phyloP scores from a whole-genome alignment of 2,329 filamentous ascomycete species.

The Penicillium brevicompactum region DNA sequence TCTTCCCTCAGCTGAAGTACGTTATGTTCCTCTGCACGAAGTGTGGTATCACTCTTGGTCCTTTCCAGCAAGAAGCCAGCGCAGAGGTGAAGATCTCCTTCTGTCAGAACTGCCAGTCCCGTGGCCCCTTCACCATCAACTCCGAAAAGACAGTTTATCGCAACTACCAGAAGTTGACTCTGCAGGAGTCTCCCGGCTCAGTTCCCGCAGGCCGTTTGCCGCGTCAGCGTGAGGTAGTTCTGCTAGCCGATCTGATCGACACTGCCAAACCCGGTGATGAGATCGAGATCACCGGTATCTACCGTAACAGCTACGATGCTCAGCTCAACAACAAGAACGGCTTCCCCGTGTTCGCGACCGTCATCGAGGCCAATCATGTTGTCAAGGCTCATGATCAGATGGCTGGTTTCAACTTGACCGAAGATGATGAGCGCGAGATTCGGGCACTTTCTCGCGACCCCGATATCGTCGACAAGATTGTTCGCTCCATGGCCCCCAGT shows the following conservation, averaged over 20 bases:
- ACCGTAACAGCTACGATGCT: constrained; percentile 97
- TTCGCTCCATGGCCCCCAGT: constrained; percentile 91
- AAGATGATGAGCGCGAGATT: constrained; percentile 91
- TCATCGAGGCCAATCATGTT: constrained; percentile 95
- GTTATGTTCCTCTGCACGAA: constrained; percentile 97
- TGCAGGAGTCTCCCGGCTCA: constrained; percentile 95
- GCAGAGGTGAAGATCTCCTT: constrained; percentile 95
- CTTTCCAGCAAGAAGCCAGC: constrained; percentile 96
- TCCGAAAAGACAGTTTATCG: constrained; percentile 97
- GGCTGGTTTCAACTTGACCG: constrained; percentile 91
- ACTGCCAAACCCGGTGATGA: constrained; percentile 96
- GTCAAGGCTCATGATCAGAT: constrained; percentile 97
- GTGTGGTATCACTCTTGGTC: constrained; percentile 86
- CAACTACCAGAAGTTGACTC: constrained; percentile 96
- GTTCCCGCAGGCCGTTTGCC: constrained; percentile 94
- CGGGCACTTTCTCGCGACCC: constrained; percentile 85
- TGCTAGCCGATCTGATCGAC: constrained; percentile 96
- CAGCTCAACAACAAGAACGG: constrained; percentile 98
- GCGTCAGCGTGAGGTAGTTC: constrained; percentile 88
- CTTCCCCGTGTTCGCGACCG: constrained; percentile 96
- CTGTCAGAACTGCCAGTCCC: constrained; percentile 94
- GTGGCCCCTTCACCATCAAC: constrained; percentile 92
- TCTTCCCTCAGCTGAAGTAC: constrained; percentile 97
- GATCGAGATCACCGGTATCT: constrained; percentile 94
- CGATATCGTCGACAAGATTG: constrained; percentile 87